Conservation (phyloP, 257 asterid species). For the Vinca minor region DNA sequence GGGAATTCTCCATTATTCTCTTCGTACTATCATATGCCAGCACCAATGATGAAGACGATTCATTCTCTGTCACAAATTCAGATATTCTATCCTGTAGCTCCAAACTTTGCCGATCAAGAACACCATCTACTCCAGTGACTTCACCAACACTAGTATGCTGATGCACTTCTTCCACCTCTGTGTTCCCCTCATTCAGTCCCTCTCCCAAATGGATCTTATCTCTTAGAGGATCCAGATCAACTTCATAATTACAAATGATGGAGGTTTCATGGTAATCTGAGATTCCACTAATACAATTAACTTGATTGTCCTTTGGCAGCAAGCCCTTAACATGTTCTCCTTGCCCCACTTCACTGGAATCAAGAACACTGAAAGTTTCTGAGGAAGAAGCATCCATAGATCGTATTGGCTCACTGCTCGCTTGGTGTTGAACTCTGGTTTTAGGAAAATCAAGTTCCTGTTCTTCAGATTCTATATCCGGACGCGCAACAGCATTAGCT, state of each 20-base stretch:
- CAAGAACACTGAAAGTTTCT: constrained; percentile 16
- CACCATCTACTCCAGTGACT: constrained; percentile 23
- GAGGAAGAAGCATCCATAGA: constrained; percentile 13
- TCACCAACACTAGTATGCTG: constrained; percentile 19
- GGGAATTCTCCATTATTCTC: constrained; percentile 17
- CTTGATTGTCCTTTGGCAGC: constrained; percentile 27
- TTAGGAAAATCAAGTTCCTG: constrained; percentile 14
- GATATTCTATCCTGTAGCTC: constrained; percentile 24
- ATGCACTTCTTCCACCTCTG: constrained; percentile 24
- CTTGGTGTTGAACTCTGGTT: constrained; percentile 20
- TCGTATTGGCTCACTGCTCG: constrained; percentile 19
- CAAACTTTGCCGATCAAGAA: constrained; percentile 17
- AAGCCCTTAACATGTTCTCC: constrained; percentile 22
- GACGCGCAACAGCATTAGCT: constrained; percentile 13
- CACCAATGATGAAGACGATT: constrained; percentile 23
- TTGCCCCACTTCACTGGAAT: constrained; percentile 19
- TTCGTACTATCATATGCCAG: constrained; percentile 21
- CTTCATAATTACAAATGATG: constrained; percentile 26
- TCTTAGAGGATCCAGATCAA: constrained; percentile 22
- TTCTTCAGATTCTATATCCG: constrained; percentile 15
- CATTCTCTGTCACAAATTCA: constrained; percentile 25
- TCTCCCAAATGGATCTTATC: constrained; percentile 12
- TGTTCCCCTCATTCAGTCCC: constrained; percentile 14
- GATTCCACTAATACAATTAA: constrained; percentile 33
- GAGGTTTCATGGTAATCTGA: constrained; percentile 33